phyloP scores from a whole-genome alignment of 108 stramenopile genomes.

The Discostella pseudostelligera region DNA sequence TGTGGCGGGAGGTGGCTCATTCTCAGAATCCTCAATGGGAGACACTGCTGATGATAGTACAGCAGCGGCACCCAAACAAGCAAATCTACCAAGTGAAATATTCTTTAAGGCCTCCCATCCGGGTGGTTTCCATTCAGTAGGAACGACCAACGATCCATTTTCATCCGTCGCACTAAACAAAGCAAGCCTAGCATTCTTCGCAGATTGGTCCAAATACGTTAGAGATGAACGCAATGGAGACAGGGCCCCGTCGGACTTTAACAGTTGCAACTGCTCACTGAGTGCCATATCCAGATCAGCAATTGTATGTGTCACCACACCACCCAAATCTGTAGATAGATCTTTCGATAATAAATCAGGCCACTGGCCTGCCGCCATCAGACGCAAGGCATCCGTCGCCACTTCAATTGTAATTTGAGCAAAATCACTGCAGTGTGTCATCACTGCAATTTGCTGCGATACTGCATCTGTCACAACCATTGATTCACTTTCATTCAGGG shows the following conservation, averaged over 20 bases:
- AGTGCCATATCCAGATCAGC: constrained; percentile 61
- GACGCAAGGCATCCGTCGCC: constrained; percentile 59
- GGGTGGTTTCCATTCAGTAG: constrained; percentile 80
- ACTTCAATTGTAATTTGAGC: constrained; percentile 61
- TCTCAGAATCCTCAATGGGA: constrained; percentile 43
- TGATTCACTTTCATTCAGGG: constrained; percentile 37
- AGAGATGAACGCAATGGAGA: constrained; percentile 77
- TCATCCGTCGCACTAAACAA: constrained; percentile 63
- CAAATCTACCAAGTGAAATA: constrained; percentile 64
- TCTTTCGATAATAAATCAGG: constrained; percentile 71
- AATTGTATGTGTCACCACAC: constrained; percentile 65
- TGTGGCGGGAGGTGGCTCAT: constrained; percentile 39
- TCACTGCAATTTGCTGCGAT: constrained; percentile 64
- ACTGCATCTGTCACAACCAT: constrained; percentile 50
- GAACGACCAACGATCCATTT: constrained; percentile 57
- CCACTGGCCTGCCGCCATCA: constrained; percentile 84
- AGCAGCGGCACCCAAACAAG: constrained; percentile 72
- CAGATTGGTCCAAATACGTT: constrained; percentile 62
- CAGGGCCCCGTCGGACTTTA: constrained; percentile 80
- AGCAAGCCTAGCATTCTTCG: constrained; percentile 53
- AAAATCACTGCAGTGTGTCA: constrained; percentile 74
- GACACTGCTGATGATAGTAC: constrained; percentile 63
- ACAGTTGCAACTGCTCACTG: constrained; percentile 63
- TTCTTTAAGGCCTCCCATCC: constrained; percentile 61
- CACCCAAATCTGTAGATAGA: constrained; percentile 69